Conservation (phyloP, 2,329 filamentous ascomycete genomes). For the Triangularia verruculosa region DNA sequence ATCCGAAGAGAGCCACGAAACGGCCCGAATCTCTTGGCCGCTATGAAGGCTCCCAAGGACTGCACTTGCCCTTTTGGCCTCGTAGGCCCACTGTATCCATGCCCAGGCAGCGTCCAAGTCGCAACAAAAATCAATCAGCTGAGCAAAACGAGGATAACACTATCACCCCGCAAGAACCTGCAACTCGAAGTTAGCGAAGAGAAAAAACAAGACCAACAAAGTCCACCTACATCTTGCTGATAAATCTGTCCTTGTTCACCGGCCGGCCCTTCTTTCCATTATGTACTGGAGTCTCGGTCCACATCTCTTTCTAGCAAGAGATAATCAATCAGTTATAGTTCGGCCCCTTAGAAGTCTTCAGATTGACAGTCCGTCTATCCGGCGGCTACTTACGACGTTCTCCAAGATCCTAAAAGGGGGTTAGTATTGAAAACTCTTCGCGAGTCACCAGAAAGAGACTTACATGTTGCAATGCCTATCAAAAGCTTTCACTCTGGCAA, state of each 20-base stretch:
- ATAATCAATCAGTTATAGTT: conserved; percentile 6
- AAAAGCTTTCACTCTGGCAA: conserved; percentile 96
- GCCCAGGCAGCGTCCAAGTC: not conserved
- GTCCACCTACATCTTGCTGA: conserved; percentile 29
- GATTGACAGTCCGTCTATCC: not conserved
- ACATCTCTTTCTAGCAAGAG: conserved; percentile 76
- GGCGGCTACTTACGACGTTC: conserved; percentile 30
- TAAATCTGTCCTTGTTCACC: conserved; percentile 85
- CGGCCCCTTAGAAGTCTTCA: not conserved
- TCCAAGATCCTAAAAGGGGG: conserved; percentile 29
- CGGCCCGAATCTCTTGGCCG: not conserved
- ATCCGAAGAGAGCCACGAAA: not conserved
- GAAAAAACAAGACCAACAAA: not conserved
- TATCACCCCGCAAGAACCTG: conserved; percentile 30
- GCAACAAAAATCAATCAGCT: conserved; percentile 14
- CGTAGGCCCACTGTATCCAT: not conserved
- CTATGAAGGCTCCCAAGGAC: not conserved
- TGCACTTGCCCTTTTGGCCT: not conserved
- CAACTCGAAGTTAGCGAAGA: conserved; percentile 7
- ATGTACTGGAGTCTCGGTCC: conserved; percentile 88
- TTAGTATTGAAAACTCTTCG: conserved; percentile 6
- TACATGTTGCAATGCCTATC: conserved; percentile 98
- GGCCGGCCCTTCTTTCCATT: conserved; percentile 84
- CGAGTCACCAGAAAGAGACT: not conserved
- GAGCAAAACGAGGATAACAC: conserved; percentile 28